Base-by-base conservation (phyloP, 2,329 filamentous ascomycete species). In the Ophiocordyceps camponoti-saundersi region DNA sequence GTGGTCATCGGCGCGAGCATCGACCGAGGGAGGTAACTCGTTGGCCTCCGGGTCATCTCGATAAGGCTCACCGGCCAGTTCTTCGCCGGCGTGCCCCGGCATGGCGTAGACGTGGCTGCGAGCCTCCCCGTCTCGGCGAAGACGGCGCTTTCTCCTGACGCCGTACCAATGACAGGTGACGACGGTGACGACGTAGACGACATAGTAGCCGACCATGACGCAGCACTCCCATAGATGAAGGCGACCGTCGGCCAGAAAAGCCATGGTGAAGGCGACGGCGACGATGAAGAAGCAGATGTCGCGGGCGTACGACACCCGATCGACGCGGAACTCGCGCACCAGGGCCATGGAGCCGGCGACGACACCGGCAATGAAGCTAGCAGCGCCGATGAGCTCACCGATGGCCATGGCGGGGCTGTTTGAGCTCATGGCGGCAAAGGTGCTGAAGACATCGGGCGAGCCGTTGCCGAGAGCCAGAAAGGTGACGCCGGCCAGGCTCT, bases 381-480 rank as follows among this genome's bases (percentile, higher is more conserved):
- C 92, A 12, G 92, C 92, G 32, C 92, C 92, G 46, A 98, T 87
- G 45, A 98, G 72, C 66, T 98, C 92, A 43, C 92, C 92, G 40
- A 98, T 80, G 1, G 92, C 92, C 71, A 98, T 77, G 67, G 89
- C 93, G n/a, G 90, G 90, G 60, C 89, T 95, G 59, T 96, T 87
- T 22, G 89, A 95, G 57, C 81, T 82, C 87, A 98, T 96, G 54
- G 92, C 93, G 16, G 92, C 92, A 65, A 98, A 96, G 2, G 92
- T 98, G 53, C 89, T 95, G 64, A 98, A 98, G 43, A 98, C 89
- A 64, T 98, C 92, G 2, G 92, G 92, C 51, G 90, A 96, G 46
- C 92, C 92, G 68, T 98, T 98, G 53, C 92, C 92, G 64, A 98
- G 93, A 10, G 92, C 92, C 46, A 98, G 68, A 57, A 98, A 94